Conservation (phyloP, 257 asterid species). For the Eucommia ulmoides region DNA sequence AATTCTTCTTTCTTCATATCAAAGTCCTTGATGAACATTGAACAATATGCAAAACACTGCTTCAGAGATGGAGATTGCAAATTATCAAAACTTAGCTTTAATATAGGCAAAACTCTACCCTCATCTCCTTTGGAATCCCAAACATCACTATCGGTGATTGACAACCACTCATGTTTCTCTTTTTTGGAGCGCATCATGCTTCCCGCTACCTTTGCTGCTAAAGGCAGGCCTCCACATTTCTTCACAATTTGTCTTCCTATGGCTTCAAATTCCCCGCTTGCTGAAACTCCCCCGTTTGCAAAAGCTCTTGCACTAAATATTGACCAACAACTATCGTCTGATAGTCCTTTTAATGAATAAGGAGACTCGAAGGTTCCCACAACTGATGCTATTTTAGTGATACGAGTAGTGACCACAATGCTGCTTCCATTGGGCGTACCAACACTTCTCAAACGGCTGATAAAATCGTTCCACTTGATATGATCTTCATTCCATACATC, state of each 20-base stretch:
- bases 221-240: background rate
- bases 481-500: conserved; percentile 10
- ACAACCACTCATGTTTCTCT: background rate
- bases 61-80: conserved; percentile 4
- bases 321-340: conserved; percentile 6
- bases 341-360: background rate
- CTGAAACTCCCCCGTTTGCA: background rate
- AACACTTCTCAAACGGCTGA: background rate
- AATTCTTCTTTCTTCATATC: background rate
- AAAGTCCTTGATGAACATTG: background rate
- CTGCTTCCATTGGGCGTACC: conserved; percentile 3
- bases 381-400: background rate
- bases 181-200: background rate
- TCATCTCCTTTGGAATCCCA: background rate
- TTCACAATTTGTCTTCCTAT: background rate
- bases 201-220: background rate
- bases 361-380: background rate
- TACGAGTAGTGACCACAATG: conserved; percentile 8
- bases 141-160: background rate
- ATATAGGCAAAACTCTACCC: background rate
- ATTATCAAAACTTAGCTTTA: conserved; percentile 7
- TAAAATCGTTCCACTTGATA: conserved; percentile 8
- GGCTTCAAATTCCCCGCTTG: background rate
- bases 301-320: background rate
- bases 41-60: conserved; percentile 12